Evolutionary conservation across 345 rosid species (phyloP).

Genomic region (Luvunga scandens): DNA sequence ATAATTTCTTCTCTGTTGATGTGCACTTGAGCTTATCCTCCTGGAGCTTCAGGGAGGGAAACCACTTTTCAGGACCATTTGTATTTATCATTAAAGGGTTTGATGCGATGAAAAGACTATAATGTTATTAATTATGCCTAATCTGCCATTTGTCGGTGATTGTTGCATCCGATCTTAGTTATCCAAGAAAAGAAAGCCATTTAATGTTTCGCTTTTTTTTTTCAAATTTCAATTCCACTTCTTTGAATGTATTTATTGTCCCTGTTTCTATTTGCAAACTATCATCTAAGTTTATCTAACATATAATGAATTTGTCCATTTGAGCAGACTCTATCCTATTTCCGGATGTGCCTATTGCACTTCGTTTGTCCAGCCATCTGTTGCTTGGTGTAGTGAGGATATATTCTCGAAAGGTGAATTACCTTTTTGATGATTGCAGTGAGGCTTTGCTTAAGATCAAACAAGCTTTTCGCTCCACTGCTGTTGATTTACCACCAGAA

Average conservation of each 20-base stretch:
- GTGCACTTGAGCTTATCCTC: background rate
- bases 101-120: background rate
- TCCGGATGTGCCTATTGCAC: constrained; percentile 97
- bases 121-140: background rate
- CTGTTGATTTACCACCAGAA: constrained; percentile 97
- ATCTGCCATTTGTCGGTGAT: background rate
- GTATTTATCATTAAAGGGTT: background rate
- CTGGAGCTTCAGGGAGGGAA: background rate
- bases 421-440: constrained; percentile 99
- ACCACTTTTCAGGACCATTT: background rate
- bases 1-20: background rate
- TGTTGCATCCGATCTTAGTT: background rate
- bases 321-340: constrained; percentile 91
- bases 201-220: background rate
- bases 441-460: constrained; percentile 97
- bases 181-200: background rate
- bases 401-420: constrained; percentile 93
- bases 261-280: constrained; percentile 3
- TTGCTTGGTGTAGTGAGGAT: constrained; percentile 99
- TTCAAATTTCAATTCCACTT: background rate
- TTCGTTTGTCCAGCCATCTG: constrained; percentile 94
- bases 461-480: constrained; percentile 98
- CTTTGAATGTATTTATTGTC: background rate
- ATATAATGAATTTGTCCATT: constrained; percentile 1
- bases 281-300: constrained; percentile 10